phyloP scores from a whole-genome alignment of 192 early-diverging fungal species.

The Dispira parvispora region DNA sequence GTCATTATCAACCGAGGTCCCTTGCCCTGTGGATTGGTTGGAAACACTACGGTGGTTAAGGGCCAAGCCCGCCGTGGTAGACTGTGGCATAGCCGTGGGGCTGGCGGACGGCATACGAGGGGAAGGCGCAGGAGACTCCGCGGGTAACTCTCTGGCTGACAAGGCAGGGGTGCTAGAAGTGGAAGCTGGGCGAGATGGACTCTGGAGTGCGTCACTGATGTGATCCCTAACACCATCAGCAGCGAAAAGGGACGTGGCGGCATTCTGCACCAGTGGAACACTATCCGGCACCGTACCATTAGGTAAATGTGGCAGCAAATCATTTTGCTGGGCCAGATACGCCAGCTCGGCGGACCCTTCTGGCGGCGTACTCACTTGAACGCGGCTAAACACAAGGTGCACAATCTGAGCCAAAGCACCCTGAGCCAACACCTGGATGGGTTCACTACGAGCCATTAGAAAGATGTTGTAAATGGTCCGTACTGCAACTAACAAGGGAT shows the following conservation, averaged over 20 bases:
- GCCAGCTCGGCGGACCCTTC: neutral
- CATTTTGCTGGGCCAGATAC: no score
- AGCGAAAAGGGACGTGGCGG: neutral
- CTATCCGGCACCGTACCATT: neutral
- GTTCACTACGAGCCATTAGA: slow-evolving; percentile 46
- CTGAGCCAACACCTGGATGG: slow-evolving; percentile 75
- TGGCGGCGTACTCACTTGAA: slow-evolving; percentile 16
- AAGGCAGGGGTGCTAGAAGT: no score
- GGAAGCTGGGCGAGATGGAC: neutral
- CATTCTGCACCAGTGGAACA: neutral
- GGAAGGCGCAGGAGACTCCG: neutral
- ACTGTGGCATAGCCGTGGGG: neutral
- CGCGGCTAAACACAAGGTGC: slow-evolving; percentile 59
- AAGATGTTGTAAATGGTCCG: slow-evolving; percentile 81
- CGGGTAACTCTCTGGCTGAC: no score
- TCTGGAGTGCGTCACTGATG: no score
- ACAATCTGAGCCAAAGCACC: slow-evolving; percentile 83
- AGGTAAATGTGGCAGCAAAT: no score
- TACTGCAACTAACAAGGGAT: slow-evolving; percentile 60
- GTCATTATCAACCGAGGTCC: slow-evolving; percentile 13
- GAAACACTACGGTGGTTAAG: no score
- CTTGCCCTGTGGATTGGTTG: no score
- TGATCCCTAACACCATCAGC: neutral
- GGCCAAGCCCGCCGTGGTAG: neutral
- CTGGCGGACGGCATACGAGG: neutral